Evolutionary conservation across 202 grass and related monocot species (phyloP), one percentile per base, ranked within the genome.

Genomic region (Zoysia matrella): DNA sequence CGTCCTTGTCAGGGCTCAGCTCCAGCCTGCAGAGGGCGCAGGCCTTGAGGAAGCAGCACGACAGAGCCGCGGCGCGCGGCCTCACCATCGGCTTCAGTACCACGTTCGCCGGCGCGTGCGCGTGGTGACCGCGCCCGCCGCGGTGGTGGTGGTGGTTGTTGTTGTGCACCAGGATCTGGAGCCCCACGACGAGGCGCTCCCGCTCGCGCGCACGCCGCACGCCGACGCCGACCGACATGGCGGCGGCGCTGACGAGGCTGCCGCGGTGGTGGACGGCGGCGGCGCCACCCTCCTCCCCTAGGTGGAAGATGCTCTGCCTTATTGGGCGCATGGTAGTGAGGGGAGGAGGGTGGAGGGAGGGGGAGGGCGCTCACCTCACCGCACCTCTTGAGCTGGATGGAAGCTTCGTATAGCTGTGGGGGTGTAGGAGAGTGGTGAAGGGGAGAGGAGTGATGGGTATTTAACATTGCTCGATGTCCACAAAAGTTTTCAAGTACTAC

Each of bases 161-260:
- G n/a, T n/a, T n/a, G n/a, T n/a, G 73, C 46, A 92, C 80, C 2
- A 92, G 70, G 80, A 92, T 86, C 82, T 82, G 90, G 36, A 92
- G 90, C 3, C 86, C 86, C 14, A 83, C 83, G 16, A 86, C 52
- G 80, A 74, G 70, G 57, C 82, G 15, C 39, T 91, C 78, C 5
- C 77, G 72, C 64, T 49, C 54, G 7, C 67, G 72, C 16, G 3
- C 42, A 0, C 73, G 10, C 1, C 66, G 44, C 12, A 8, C 48
- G 80, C 45, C 66, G 60, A n/a, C n/a, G n/a, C 41, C 22, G 12
- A 9, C 36, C n/a, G 3, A 11, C 54, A 83, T 76, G 85, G 39
- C 48, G 40, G 60, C 52, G 30, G 56, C 64, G 39, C 1, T 62
- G 6, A 51, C 48, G 50, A 48, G 42, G 41, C 8, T 52, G 71